Evolutionary conservation across 345 rosid species (phyloP), one percentile per base, ranked within the genome.

Genomic region (Garcia nutans): DNA sequence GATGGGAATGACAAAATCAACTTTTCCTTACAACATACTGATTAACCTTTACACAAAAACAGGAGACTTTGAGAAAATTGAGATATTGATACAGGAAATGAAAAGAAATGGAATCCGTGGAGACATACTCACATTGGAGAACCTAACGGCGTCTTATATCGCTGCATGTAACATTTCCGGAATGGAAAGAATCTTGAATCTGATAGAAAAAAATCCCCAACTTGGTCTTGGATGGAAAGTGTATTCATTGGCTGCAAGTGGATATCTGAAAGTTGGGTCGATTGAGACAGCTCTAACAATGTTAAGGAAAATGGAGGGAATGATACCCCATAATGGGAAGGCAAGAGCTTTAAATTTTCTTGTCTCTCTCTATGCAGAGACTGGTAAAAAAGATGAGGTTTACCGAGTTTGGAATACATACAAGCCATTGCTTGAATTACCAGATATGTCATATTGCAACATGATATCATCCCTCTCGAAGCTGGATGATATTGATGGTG

Each of bases 381-480:
- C 65, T 3, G 82, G 84, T 1, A 50, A 62, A 16, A 80, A 75
- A 52, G 73, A 68, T 3, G 86, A 84, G 23, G 59, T 84, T 28
- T 80, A 75, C 69, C 61, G 80, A 50, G 62, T 78, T n/a, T 80
- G 86, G 86, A 76, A 65, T 12, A 42, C 5, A n/a, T 76, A 68
- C 71, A 83, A 78, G 77, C 55, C 71, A 60, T 1, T 28, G 8
- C 1, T 1, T 56, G 55, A 71, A 26, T 13, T 4, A 24, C n/a
- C 22, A 2, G 20, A 47, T 9, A 10, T 42, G 19, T 20, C 19
- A 16, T 75, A 72, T 62, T 44, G 49, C 6, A 20, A 58, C 71
- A 78, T 80, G 82, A 75, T 80, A 6, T 22, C 20, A 12, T 62
- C 82, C 33, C 76, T 84, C 11, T 19, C 56, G 1, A 76, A 78